Evolutionary conservation across 495 filamentous ascomycete genomes (phyloP).

Genomic region (Acidiella bohemica): DNA sequence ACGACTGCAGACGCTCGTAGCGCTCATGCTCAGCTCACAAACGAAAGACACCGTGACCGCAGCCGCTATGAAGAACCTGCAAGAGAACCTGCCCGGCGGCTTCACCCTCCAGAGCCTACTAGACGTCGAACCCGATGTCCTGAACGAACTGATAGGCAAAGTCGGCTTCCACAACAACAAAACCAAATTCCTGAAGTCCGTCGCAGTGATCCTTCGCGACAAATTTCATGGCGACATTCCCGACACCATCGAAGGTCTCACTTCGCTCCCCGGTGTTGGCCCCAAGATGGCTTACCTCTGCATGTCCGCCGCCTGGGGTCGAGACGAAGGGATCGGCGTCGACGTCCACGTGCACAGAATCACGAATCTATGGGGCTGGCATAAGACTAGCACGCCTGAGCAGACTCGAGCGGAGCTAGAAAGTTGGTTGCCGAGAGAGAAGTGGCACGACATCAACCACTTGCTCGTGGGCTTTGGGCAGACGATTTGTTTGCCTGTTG

Average conservation of each 20-base stretch:
- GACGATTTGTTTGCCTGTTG: constrained; percentile 71
- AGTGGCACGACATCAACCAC: constrained; percentile 91
- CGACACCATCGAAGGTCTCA: constrained; percentile 60
- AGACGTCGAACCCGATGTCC: constrained; percentile 47
- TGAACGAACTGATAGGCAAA: constrained; percentile 69
- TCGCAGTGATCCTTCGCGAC: constrained; percentile 60
- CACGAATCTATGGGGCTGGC: constrained; percentile 93
- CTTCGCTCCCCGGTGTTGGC: constrained; percentile 76
- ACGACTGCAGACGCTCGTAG: constrained; percentile 81
- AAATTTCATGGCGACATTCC: constrained; percentile 67
- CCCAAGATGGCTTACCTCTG: constrained; percentile 97
- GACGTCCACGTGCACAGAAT: constrained; percentile 72
- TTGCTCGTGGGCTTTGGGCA: constrained; percentile 85
- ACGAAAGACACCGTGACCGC: constrained; percentile 94
- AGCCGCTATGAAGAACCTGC: constrained; percentile 64
- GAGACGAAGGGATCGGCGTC: constrained; percentile 49
- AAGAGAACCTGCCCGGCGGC: constrained; percentile 54
- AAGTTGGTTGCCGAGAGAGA: constrained; percentile 71
- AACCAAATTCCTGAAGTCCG: constrained; percentile 72
- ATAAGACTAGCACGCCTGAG: constrained; percentile 71
- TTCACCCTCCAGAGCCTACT: constrained; percentile 72
- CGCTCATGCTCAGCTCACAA: constrained; percentile 91
- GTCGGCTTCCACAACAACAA: constrained; percentile 97
- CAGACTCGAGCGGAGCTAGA: constrained; percentile 68
- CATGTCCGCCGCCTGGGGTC: constrained; percentile 56